Conservation (phyloP, 2,329 filamentous ascomycete species). For the Allantophomopsis lycopodina region DNA sequence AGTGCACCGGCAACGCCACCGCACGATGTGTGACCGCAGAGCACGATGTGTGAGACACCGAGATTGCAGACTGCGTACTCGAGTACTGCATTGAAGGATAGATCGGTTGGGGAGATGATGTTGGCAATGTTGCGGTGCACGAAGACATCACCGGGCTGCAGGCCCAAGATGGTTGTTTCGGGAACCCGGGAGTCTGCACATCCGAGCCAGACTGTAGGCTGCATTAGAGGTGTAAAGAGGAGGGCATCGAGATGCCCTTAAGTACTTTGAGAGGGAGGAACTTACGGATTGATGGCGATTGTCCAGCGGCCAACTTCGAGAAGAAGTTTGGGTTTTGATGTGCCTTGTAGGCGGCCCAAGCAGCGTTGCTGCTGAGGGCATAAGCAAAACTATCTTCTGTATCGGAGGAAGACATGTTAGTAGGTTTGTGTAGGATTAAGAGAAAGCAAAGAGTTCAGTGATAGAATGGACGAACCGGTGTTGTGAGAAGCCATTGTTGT, state of each 20-base stretch:
- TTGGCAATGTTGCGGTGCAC: conserved; percentile 88
- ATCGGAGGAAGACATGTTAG: background rate
- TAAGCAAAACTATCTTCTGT: conserved; percentile 44
- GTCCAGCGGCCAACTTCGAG: conserved; percentile 49
- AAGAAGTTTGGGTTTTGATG: conserved; percentile 61
- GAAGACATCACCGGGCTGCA: conserved; percentile 75
- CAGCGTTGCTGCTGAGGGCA: conserved; percentile 53
- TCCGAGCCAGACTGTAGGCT: conserved; percentile 58
- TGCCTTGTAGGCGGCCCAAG: conserved; percentile 53
- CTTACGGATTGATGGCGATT: conserved; percentile 48
- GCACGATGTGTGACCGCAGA: conserved; percentile 57
- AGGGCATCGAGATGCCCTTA: background rate
- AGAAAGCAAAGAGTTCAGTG: no score
- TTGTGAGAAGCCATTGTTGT: no score
- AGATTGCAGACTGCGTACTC: conserved; percentile 66
- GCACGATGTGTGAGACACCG: conserved; percentile 55
- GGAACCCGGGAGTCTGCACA: conserved; percentile 79
- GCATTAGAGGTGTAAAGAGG: background rate
- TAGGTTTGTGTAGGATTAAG: no score
- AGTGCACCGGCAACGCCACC: conserved; percentile 52
- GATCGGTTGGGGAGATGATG: conserved; percentile 60
- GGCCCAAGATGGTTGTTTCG: conserved; percentile 67
- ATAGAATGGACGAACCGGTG: no score
- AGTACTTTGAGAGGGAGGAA: conserved; percentile 5
- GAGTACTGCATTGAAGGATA: conserved; percentile 63